Base-by-base conservation (phyloP, 108 stramenopile species). In the Pseudonitzschia multiseries region DNA sequence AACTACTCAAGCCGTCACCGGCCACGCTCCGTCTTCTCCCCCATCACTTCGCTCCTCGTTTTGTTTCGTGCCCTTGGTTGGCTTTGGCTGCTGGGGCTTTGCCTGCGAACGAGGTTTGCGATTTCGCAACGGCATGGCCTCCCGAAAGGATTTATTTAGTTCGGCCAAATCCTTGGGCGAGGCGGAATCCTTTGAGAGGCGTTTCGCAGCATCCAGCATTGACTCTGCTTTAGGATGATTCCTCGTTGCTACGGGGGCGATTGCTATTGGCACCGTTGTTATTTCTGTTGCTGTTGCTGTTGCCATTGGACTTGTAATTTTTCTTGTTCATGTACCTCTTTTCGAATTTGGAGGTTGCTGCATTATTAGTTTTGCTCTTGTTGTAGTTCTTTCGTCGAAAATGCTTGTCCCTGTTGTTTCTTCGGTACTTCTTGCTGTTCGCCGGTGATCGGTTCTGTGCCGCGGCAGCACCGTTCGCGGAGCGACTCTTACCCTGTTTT, bases 401-500 rank as follows among this genome's bases (percentile, higher is more conserved):
- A 36, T 36, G 2, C 36, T 36, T 36, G 36, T 36, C 36, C 51
- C 27, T 26, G 20, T 56, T 28, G 50, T 27, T 33, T 26, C 27
- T 5, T 0, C 57, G 50, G 24, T 43, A 18, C n/a, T 64, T 43
- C 33, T 56, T 64, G 15, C 10, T 17, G 17, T 31, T 52, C 24
- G 10, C 15, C 12, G 65, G 20, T 18, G 0, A 8, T n/a, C 36
- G 36, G 36, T 6, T 36, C 2, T 48, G 46, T n/a, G 24, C 43
- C 4, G 67, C 46, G 5, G 29, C 67, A 0, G 27, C 29, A 44
- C 31, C 46, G 22, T 52, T 68, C 18, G 29, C 40, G 3, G 18
- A 21, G 46, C 27, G n/a, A 31, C 67, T 68, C n/a, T 9, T 21
- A 4, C 67, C 33, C 36, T 62, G 48, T 27, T 70, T 71, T 57